Evolutionary conservation across 129 eudicot genomes (phyloP).

Genomic region (Solidago caesia): DNA sequence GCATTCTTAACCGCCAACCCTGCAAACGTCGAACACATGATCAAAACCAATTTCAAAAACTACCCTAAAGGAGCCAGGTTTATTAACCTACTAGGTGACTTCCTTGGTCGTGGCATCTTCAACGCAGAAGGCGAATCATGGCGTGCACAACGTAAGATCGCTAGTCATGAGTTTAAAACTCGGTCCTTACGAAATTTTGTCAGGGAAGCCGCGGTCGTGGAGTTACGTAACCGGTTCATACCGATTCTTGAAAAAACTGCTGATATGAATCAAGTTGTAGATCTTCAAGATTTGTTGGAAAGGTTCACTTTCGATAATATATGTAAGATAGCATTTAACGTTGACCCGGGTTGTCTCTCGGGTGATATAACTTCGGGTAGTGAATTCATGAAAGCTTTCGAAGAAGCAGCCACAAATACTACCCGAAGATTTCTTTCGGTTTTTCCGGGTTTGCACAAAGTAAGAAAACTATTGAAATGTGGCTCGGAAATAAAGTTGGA

Average conservation of each 20-base stretch:
- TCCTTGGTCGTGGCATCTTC: conserved; percentile 79
- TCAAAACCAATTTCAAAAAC: conserved; percentile 69
- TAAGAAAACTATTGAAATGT: conserved; percentile 43
- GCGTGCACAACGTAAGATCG: conserved; percentile 71
- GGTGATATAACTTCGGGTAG: conserved; percentile 46
- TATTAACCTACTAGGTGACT: conserved; percentile 53
- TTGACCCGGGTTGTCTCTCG: conserved; percentile 64
- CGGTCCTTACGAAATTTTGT: conserved; percentile 60
- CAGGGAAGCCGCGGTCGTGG: conserved; percentile 41
- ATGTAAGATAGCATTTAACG: conserved; percentile 69
- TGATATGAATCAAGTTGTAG: conserved; percentile 32
- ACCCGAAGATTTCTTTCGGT: conserved; percentile 55
- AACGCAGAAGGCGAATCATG: conserved; percentile 73
- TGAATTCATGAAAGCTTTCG: conserved; percentile 79
- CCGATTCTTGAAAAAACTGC: conserved; percentile 52
- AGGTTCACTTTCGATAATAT: conserved; percentile 84
- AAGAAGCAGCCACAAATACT: conserved; percentile 59
- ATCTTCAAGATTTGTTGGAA: conserved; percentile 77
- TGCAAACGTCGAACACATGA: conserved; percentile 66
- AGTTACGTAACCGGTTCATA: conserved; percentile 46
- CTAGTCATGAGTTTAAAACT: conserved; percentile 77
- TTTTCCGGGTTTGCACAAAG: conserved; percentile 20
- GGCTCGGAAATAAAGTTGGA: conserved; percentile 51
- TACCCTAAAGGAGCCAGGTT: conserved; percentile 85
- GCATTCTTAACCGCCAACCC: conserved; percentile 88